Percentiles rank a stretch among this genome's conserved stretches.
Conservation (phyloP, 1,139 yeast genomes). For the Suhomyces terraborum region DNA sequence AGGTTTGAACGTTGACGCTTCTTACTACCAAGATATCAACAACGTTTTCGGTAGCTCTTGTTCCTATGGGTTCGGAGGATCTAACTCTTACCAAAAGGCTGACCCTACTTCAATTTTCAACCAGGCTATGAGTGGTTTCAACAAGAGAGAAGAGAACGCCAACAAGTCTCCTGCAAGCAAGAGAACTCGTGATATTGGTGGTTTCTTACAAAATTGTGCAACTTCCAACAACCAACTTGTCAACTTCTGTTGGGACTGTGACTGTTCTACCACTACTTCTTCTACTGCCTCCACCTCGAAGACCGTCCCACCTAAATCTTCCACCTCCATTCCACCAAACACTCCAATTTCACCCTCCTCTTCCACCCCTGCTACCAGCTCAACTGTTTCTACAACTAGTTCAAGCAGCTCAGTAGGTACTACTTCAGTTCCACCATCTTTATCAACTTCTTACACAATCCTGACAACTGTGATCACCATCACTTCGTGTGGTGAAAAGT, state of each 20-base stretch:
- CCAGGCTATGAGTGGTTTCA: constrained; percentile 11
- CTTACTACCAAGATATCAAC: constrained; percentile 6
- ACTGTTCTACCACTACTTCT: constrained; percentile 16
- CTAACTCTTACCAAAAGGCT: constrained; percentile 10
- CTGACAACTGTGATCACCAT: constrained; percentile 26
- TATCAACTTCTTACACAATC: constrained; percentile 12
- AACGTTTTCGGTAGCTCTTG: constrained; percentile 14
- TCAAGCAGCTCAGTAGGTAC: constrained; percentile 4
- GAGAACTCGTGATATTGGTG: constrained; percentile 15
- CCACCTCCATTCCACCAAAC: background rate
- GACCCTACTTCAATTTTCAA: constrained; percentile 15
- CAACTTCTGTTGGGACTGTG: constrained; percentile 29
- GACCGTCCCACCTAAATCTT: background rate
- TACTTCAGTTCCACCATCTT: constrained; percentile 4
- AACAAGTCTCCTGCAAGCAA: constrained; percentile 13
- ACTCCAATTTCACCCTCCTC: constrained; percentile 6
- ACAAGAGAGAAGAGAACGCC: constrained; percentile 15
- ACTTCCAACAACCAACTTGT: constrained; percentile 17
- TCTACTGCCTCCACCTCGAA: background rate
- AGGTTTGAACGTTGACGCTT: constrained; percentile 7
- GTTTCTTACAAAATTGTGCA: constrained; percentile 21
- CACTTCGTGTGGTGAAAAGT: constrained; percentile 21
- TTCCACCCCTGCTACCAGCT: constrained; percentile 6
- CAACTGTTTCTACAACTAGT: constrained; percentile 5
- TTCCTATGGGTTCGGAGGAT: constrained; percentile 10